Conservation (phyloP, 768 basidiomycete genomes). For the Paxillus involutus region DNA sequence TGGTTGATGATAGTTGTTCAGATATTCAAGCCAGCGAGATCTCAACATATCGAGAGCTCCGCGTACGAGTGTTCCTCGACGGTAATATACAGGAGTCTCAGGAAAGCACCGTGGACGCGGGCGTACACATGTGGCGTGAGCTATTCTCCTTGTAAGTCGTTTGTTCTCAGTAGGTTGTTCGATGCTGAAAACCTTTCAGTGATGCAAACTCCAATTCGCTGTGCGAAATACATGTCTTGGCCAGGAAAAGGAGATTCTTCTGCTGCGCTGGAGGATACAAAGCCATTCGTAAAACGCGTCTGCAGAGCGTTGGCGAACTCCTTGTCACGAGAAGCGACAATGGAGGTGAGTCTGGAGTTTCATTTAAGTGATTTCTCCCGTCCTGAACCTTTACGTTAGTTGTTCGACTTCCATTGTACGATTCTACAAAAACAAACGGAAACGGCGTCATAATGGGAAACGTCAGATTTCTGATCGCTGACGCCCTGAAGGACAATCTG, state of each 20-base stretch:
- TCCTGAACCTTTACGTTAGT: conserved; percentile 30
- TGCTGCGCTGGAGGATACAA: conserved; percentile 28
- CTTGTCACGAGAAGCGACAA: conserved; percentile 25
- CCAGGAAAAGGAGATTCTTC: conserved; percentile 27
- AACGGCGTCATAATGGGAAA: conserved; percentile 26
- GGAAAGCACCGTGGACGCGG: conserved; percentile 24
- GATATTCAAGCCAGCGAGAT: conserved; percentile 23
- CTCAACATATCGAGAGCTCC: conserved; percentile 25
- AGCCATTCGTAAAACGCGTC: conserved; percentile 29
- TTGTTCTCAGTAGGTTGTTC: neutral
- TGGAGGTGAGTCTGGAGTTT: conserved; percentile 25
- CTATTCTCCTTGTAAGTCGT: conserved; percentile 27
- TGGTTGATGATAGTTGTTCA: conserved; percentile 4
- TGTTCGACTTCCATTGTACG: conserved; percentile 33
- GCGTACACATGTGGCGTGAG: conserved; percentile 28
- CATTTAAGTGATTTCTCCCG: conserved; percentile 30
- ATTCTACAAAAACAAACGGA: conserved; percentile 29
- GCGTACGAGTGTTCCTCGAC: conserved; percentile 26
- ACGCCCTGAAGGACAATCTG: conserved; percentile 12
- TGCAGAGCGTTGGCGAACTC: conserved; percentile 19
- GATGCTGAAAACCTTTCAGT: conserved; percentile 17
- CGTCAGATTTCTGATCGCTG: conserved; percentile 25
- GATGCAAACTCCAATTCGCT: conserved; percentile 17
- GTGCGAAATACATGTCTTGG: conserved; percentile 28
- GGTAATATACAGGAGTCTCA: conserved; percentile 28